A percentile compares a stretch with the other conserved stretches of the same genome.
Evolutionary conservation across 1,284 basidiomycete species (phyloP).

Genomic region (Puccinia novopanici): DNA sequence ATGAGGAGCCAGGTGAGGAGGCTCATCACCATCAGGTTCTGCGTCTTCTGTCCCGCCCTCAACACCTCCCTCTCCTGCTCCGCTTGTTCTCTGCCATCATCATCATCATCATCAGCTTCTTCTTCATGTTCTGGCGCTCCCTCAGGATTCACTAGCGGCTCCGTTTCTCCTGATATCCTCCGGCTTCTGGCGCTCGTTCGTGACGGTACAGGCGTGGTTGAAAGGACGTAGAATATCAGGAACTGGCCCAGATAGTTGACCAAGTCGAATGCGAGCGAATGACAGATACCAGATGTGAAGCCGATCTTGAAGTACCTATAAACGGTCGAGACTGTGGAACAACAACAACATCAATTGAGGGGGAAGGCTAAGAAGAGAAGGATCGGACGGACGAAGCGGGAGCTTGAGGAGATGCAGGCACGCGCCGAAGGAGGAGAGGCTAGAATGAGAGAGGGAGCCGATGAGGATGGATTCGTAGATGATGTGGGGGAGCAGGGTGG

Average conservation of each 20-base stretch:
- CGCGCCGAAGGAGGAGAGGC: neutral
- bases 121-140: neutral
- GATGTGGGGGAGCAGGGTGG: neutral
- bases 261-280: neutral
- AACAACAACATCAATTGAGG: neutral
- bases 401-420: conserved; percentile 20
- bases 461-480: conserved; percentile 22
- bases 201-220: no score
- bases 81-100: neutral
- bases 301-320: conserved; percentile 7
- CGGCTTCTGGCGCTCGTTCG: neutral
- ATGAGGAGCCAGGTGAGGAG: neutral
- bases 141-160: neutral
- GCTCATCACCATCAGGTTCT: neutral
- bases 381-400: neutral
- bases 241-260: conserved; percentile 23
- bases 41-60: neutral
- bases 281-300: neutral
- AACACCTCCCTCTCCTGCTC: no score
- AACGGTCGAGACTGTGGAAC: conserved; percentile 5
- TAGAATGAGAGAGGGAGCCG: neutral
- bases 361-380: neutral
- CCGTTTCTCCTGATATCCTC: neutral
- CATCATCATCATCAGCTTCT: neutral
- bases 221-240: neutral